phyloP scores from a whole-genome alignment of 768 basidiomycete species.

The Calocera viscosa region DNA sequence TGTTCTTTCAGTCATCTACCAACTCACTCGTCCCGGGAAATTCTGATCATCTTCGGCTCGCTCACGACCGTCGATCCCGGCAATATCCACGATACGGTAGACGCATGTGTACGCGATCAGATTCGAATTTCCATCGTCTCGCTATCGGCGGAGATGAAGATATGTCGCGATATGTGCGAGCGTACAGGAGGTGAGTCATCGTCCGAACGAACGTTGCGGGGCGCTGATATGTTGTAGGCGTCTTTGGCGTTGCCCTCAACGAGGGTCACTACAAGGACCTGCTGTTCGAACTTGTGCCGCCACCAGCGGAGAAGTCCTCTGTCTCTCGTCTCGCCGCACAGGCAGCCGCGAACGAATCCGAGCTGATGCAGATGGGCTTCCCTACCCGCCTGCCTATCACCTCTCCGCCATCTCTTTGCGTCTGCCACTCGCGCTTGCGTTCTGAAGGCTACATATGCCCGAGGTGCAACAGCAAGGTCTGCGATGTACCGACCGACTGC shows the following conservation, averaged over 20 bases:
- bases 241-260: slow-evolving; percentile 92
- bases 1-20: slow-evolving; percentile 68
- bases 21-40: slow-evolving; percentile 90
- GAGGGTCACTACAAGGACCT: slow-evolving; percentile 95
- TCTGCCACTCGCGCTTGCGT: slow-evolving; percentile 85
- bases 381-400: slow-evolving; percentile 80
- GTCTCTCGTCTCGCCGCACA: slow-evolving; percentile 28
- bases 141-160: slow-evolving; percentile 95
- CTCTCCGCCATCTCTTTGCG: slow-evolving; percentile 73
- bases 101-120: slow-evolving; percentile 66
- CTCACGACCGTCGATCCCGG: slow-evolving; percentile 94
- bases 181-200: slow-evolving; percentile 75
- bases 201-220: slow-evolving; percentile 8
- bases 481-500: slow-evolving; percentile 97
- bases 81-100: slow-evolving; percentile 89
- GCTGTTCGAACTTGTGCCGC: slow-evolving; percentile 88
- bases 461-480: slow-evolving; percentile 81
- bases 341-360: slow-evolving; percentile 53
- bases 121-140: slow-evolving; percentile 89
- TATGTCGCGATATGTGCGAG: slow-evolving; percentile 82
- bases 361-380: slow-evolving; percentile 99
- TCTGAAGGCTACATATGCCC: slow-evolving; percentile 92
- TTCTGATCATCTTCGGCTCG: slow-evolving; percentile 86
- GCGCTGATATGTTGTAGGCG: slow-evolving; percentile 32
- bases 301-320: slow-evolving; percentile 48